These are phyloP conservation scores for Fusarium phyllophilum DNA, from an alignment of 2,329 filamentous ascomycete genomes.

Conservation along the genomic window DNA sequence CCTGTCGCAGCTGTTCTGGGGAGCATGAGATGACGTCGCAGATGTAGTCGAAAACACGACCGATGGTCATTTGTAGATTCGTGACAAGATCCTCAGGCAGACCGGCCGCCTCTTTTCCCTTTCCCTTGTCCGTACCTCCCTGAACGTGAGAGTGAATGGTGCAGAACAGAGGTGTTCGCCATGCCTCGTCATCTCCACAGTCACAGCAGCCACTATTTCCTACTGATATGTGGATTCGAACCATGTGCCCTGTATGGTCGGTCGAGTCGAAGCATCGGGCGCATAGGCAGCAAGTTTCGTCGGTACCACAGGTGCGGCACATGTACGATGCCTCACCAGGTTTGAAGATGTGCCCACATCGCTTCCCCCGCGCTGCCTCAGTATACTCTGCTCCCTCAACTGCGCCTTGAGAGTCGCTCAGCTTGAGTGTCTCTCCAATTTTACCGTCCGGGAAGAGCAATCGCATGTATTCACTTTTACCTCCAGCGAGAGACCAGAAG, in stretches of 20 bases:
- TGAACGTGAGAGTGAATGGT: constrained; percentile 83
- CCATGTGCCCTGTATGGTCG: constrained; percentile 92
- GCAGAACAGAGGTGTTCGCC: constrained; percentile 87
- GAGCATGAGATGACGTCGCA: constrained; percentile 98
- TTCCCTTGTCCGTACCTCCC: constrained; percentile 65
- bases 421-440: constrained; percentile 73
- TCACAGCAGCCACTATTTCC: constrained; percentile 98
- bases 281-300: constrained; percentile 96
- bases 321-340: constrained; percentile 91
- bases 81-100: constrained; percentile 80
- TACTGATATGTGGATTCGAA: constrained; percentile 85
- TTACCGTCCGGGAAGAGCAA: constrained; percentile 85
- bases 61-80: constrained; percentile 86
- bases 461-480: constrained; percentile 76
- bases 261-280: constrained; percentile 94
- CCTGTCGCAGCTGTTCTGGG: constrained; percentile 89
- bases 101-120: constrained; percentile 67
- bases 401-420: constrained; percentile 90
- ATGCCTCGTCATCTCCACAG: constrained; percentile 95
- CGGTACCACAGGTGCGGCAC: constrained; percentile 92
- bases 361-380: constrained; percentile 87
- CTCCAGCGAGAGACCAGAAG: constrained; percentile 86
- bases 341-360: constrained; percentile 98
- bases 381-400: constrained; percentile 95
- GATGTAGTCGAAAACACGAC: constrained; percentile 88